Percentiles rank a stretch among this genome's conserved stretches.
phyloP scores from a whole-genome alignment of 164 flowering plant genomes.

The Hamamelis virginiana region DNA sequence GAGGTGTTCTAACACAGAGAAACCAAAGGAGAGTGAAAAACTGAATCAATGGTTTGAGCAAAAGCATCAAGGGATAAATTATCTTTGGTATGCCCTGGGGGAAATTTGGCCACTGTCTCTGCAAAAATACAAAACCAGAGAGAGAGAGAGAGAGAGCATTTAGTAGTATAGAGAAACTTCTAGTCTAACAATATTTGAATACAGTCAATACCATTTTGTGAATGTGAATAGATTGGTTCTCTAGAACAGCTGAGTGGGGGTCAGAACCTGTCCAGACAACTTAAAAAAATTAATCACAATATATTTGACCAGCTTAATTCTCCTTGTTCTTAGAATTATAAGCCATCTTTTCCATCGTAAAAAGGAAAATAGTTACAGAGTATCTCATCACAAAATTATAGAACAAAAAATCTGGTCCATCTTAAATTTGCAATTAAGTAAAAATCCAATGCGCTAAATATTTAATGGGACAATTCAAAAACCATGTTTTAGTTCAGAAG shows the following conservation, averaged over 20 bases:
- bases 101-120: slow-evolving; percentile 63
- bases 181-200: not conserved
- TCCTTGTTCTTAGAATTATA: too few species aligned
- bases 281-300: too few species aligned
- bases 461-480: not conserved
- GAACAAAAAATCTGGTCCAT: too few species aligned
- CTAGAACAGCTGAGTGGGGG: slow-evolving; percentile 68
- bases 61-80: slow-evolving; percentile 50
- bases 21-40: slow-evolving; percentile 82
- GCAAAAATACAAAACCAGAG: slow-evolving; percentile 13
- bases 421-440: not conserved
- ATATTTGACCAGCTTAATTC: too few species aligned
- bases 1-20: slow-evolving; percentile 69
- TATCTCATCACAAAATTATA: too few species aligned
- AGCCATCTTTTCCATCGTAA: too few species aligned
- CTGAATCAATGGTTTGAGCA: slow-evolving; percentile 78
- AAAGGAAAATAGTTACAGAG: too few species aligned
- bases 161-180: not conserved
- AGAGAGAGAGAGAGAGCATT: not conserved
- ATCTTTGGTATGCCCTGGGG: slow-evolving; percentile 51
- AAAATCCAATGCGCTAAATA: not conserved
- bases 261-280: slow-evolving; percentile 60
- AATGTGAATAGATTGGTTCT: slow-evolving; percentile 65
- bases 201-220: slow-evolving; percentile 70
- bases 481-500: not conserved